Base-by-base conservation (phyloP, 176 grass and related monocot species). In the Oryza brachyantha region DNA sequence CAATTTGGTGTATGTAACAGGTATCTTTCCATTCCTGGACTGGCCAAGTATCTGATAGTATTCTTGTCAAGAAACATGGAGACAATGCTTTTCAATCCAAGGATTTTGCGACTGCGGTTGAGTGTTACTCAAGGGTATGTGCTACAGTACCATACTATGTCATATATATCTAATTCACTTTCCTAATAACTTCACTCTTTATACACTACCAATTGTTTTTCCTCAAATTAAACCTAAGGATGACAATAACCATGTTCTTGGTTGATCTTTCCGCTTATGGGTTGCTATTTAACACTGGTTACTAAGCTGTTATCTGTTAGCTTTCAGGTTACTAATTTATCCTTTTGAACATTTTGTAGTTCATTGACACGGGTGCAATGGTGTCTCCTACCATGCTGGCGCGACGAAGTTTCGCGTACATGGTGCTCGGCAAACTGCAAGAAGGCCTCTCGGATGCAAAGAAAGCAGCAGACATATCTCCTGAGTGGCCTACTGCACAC, bases 21-120 rank as follows among this genome's bases (percentile, higher is more conserved):
- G 35, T 91, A 7, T 93, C 94, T 68, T 91, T 97, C 25, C 89
- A 91, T 55, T 84, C 92, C 31, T 97, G 94, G 94, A 93, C 86
- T 14, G 86, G 87, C 48, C 84, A 97, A 84, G 58, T 91, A 32
- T 86, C 88, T 69, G 91, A 93, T 36, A 90, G 82, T 43, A 74
- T 97, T 34, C 71, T 84, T 46, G 75, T 85, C 34, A 93, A 90
- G 84, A 97, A 83, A 63, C 71, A 78, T 68, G 94, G 75, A n/a
- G 88, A 97, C 16, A 75, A 31, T 76, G 94, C 94, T 57, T 97
- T 97, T 29, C 58, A 73, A 29, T 84, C 91, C 48, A 97, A 97
- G 84, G 91, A 93, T 81, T 97, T 91, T 68, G 32, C 13, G 24
- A 85, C 84, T 79, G 86, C 89, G 46, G 68, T 86, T n/a, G 73